These are phyloP conservation scores for Mitragyna speciosa DNA, from an alignment of 257 asterid species.

Conservation along the genomic window DNA sequence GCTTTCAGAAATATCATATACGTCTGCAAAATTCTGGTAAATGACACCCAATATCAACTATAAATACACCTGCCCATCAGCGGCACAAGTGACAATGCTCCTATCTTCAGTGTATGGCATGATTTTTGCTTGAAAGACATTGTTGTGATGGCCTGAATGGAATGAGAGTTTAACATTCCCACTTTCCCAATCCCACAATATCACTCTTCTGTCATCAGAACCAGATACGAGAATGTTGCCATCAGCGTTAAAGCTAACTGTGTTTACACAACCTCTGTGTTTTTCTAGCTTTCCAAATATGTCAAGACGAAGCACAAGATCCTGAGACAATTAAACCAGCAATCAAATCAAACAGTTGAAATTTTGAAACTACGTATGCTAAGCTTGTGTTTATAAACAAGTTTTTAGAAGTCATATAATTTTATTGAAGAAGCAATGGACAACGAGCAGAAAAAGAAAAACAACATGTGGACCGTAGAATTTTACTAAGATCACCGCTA, in stretches of 20 bases:
- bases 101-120: slow-evolving; percentile 85
- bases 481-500: background rate
- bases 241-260: slow-evolving; percentile 67
- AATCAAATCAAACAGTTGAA: too few relatives aligned
- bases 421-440: background rate
- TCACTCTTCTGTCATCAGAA: slow-evolving; percentile 79
- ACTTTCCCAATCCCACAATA: slow-evolving; percentile 95
- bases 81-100: slow-evolving; percentile 85
- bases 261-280: slow-evolving; percentile 87
- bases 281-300: slow-evolving; percentile 61
- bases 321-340: slow-evolving; percentile 41
- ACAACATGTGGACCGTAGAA: background rate
- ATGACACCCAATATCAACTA: background rate
- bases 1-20: background rate
- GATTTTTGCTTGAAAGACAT: slow-evolving; percentile 85
- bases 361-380: background rate
- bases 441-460: background rate
- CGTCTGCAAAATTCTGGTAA: background rate
- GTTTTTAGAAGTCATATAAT: background rate
- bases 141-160: slow-evolving; percentile 77
- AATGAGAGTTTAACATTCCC: slow-evolving; percentile 60
- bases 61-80: slow-evolving; percentile 86
- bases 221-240: slow-evolving; percentile 84
- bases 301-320: slow-evolving; percentile 81
- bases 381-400: background rate